Base-by-base conservation (phyloP, 1,284 basidiomycete genomes). In the Malassezia equina region DNA sequence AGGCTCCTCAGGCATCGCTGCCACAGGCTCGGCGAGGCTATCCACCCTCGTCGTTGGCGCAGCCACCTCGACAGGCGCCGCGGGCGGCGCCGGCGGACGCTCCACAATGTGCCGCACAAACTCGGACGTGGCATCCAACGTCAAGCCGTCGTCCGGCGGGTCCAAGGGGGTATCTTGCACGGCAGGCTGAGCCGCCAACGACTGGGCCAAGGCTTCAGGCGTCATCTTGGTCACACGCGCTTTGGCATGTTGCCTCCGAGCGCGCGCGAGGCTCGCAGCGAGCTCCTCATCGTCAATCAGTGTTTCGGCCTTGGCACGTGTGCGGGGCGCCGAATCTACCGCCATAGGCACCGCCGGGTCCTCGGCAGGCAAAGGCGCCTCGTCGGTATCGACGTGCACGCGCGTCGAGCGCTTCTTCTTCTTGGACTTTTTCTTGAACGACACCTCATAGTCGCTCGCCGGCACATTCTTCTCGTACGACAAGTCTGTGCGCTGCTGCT, bases 251-350 rank as follows among this genome's bases (percentile, higher is more conserved):
- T 84, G 84, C 66, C 86, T 81, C 55, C 94, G 80, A 55, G 88
- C 83, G 17, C 87, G 82, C 23, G 93, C 86, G 51, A 98, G 80
- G 25, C 88, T 88, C 29, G 88, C 88, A 79, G 95, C 90, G 33
- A 99, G 81, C 70, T 99, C 94, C 75, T 99, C 94, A 75, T 99
- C 94, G 77, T 98, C 94, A 61, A 98, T 85, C 75, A 96, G 86
- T 77, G 95, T 71, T 27, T 72, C 70, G 24, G 27, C 41, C 23
- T 24, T 28, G 32, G 32, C 46, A 11, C 31, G 27, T 6, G 62
- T 63, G 24, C 55, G 52, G 0, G 53, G 19, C 24, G 25, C 61
- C 62, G 81, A 83, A 62, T 82, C 78, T 65, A 90, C 89, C 58
- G 89, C 81, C 45, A 86, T 82, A 86, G 91, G 90, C 56, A 76